These are phyloP conservation scores for Geotrichum citri-aurantii DNA, from an alignment of 1,139 yeast genomes.

Conservation along the genomic window DNA sequence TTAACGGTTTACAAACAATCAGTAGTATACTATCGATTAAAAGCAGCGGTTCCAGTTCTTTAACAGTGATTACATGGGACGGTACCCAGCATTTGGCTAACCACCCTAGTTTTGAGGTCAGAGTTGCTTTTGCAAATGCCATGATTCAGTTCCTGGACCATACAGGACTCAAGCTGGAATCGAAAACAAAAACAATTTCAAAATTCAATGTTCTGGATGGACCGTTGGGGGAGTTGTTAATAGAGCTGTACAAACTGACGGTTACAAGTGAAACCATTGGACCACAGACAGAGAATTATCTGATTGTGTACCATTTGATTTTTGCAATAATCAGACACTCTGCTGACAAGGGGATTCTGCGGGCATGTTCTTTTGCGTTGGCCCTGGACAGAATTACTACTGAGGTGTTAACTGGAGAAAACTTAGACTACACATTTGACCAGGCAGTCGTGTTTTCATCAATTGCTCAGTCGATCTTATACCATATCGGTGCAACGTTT, in stretches of 20 bases:
- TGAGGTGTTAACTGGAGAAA: constrained; percentile 16
- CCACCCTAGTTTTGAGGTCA: constrained; percentile 26
- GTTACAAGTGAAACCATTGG: constrained; percentile 16
- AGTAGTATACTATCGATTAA: constrained; percentile 3
- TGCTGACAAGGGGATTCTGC: constrained; percentile 22
- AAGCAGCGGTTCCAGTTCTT: constrained; percentile 29
- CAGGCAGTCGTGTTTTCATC: constrained; percentile 26
- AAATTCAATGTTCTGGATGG: constrained; percentile 23
- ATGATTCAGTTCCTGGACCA: constrained; percentile 26
- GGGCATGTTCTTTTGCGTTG: constrained; percentile 23
- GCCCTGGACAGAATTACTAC: constrained; percentile 22
- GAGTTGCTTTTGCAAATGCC: constrained; percentile 27
- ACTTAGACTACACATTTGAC: constrained; percentile 17
- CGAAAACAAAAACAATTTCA: background rate
- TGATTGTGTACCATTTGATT: constrained; percentile 23
- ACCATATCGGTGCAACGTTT: constrained; percentile 22
- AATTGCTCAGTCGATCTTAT: constrained; percentile 24
- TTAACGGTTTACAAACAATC: constrained; percentile 7
- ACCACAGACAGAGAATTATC: constrained; percentile 14
- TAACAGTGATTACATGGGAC: constrained; percentile 32
- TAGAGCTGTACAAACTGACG: constrained; percentile 20
- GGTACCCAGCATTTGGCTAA: constrained; percentile 33
- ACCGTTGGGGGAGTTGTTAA: constrained; percentile 24
- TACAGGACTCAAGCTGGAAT: constrained; percentile 15
- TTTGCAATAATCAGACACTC: constrained; percentile 20